Base-by-base conservation (phyloP, 2,329 filamentous ascomycete genomes). In the Ilyonectria robusta region DNA sequence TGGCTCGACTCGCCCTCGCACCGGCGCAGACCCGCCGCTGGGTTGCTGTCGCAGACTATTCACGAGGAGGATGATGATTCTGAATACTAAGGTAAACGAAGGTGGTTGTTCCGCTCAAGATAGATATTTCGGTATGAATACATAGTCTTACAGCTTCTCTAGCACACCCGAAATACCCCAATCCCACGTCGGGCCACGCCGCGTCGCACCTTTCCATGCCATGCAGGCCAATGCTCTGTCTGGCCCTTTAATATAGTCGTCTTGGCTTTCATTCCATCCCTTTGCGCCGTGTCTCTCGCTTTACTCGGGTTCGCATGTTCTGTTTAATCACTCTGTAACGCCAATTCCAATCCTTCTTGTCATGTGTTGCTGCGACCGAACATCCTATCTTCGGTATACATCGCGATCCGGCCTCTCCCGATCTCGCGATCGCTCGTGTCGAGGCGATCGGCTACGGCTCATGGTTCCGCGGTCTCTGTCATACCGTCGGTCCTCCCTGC, bases 21-120 rank as follows among this genome's bases (percentile, higher is more conserved):
- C 29, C 78, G 82, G 10, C 79, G 83, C 61, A 80, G 82, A 58
- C 79, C 82, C 54, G 81, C 81, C 5, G 81, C 83, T 57, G 86
- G 87, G 1, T 77, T 93, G 19, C 80, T 92, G 48, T 85, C 87
- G 31, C 89, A 92, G 76, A 92, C 89, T 0, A 94, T 94, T 68
- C 85, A 92, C 64, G 92, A 94, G 77, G 92, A 94, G 77, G 90
- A 92, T 58, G 91, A 92, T 76, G 85, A 85, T 72, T 89, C 85
- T 23, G 86, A 85, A 46, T 76, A 59, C 50, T 68, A 6, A 53
- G n/a, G 50, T 33, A 11, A 47, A 51, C 29, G 26, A 56, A 33
- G 13, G 15, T 53, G 40, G 40, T 11, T 31, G 42, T 58, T 21
- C 21, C 23, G 40, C 40, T 47, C 17, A 31, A 53, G 56, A 59